Base-by-base conservation (phyloP, 768 basidiomycete species). In the Pleurotus giganteus region DNA sequence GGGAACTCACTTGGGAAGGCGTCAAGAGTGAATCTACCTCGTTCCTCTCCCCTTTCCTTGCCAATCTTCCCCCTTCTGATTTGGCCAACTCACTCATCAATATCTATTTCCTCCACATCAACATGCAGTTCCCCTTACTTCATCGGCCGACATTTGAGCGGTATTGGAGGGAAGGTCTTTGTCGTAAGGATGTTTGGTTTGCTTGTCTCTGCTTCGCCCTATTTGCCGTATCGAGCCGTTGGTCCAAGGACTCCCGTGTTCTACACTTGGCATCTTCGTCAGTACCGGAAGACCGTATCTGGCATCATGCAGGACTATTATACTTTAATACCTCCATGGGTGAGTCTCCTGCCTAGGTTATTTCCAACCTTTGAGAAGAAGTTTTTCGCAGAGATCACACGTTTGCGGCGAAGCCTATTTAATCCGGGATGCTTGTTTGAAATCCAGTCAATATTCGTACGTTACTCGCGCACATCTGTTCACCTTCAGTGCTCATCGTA, bases 201-300 rank as follows among this genome's bases (percentile, higher is more conserved):
- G 71, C 78, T 4, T 74, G 75, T 46, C 72, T 87, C 4, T 85
- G 86, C 58, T 65, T 89, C 42, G 67, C 78, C 31, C 49, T 92
- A 1, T 89, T 89, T 66, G 88, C 91, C 15, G 74, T 87, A 27
- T 87, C 83, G 1, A 81, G 85, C 45, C 78, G 85, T 42, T 90
- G 81, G 78, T 75, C 80, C 57, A 71, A 83, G 49, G 84, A 91
- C 63, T 72, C 75, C 4, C 76, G 88, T 9, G 82, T 88, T 6
- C 62, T 84, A 34, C 71, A 66, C 42, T 65, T 58, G 54, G 64
- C 47, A 59, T 63, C 57, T 39, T 60, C 47, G 26, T 54, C 55
- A 49, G 58, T 59, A 29, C 63, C 54, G 23, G 62, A 67, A 4
- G 70, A 68, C 11, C 54, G 61, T 19, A 72, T 77, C 55, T 83